Evolutionary conservation across 2,329 filamentous ascomycete genomes (phyloP).

Genomic region (Pseudogymnoascus sp.): DNA sequence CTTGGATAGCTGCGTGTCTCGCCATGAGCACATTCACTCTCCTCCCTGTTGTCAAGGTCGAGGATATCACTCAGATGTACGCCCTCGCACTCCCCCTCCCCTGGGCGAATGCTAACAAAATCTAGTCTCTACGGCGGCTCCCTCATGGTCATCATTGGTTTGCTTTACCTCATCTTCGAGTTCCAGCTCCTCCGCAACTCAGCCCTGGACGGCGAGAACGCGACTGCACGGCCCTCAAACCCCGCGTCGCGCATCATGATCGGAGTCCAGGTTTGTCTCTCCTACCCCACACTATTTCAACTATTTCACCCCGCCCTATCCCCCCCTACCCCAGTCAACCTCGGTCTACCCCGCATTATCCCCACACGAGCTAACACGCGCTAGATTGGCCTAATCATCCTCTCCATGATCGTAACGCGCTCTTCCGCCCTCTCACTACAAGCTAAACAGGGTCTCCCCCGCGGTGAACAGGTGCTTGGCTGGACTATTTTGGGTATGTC

Average conservation of each 20-base stretch:
- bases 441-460: constrained; percentile 72
- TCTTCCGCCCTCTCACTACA: constrained; percentile 81
- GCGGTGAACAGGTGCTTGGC: constrained; percentile 79
- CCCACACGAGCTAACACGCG: constrained; percentile 30
- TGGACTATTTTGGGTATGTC: constrained; percentile 67
- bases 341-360: background rate
- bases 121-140: constrained; percentile 62
- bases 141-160: constrained; percentile 68
- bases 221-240: constrained; percentile 32
- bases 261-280: constrained; percentile 49
- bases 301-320: background rate
- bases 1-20: constrained; percentile 70
- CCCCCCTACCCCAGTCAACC: background rate
- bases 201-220: constrained; percentile 18
- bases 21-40: constrained; percentile 88
- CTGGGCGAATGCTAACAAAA: background rate
- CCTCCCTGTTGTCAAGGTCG: constrained; percentile 76
- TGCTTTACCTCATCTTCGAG: constrained; percentile 74
- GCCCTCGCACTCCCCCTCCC: constrained; percentile 22
- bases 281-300: constrained; percentile 2
- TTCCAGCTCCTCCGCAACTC: constrained; percentile 34
- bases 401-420: constrained; percentile 78
- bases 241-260: constrained; percentile 50
- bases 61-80: constrained; percentile 68
- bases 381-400: constrained; percentile 60